Evolutionary conservation across 495 filamentous ascomycete species (phyloP).

Genomic region (Talaromyces nanjingensis): DNA sequence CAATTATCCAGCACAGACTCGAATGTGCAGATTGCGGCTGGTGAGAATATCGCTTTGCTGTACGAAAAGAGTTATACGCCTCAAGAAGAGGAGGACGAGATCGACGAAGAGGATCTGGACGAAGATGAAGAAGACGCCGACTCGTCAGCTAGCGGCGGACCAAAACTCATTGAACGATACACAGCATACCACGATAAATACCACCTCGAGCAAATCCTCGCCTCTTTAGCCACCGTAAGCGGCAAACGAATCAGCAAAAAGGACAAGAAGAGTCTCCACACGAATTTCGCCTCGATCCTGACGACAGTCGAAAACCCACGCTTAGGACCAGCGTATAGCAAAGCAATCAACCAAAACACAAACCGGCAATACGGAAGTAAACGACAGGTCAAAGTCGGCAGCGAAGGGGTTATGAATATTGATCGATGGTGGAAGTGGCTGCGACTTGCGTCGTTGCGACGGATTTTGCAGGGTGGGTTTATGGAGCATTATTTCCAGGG

Average conservation of each 20-base stretch:
- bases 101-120: slow-evolving; percentile 45
- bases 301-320: slow-evolving; percentile 76
- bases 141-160: slow-evolving; percentile 29
- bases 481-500: slow-evolving; percentile 74
- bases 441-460: slow-evolving; percentile 65
- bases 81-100: slow-evolving; percentile 55
- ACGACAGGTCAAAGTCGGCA: slow-evolving; percentile 67
- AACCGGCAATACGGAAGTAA: slow-evolving; percentile 71
- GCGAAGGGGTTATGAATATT: slow-evolving; percentile 66
- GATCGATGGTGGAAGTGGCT: slow-evolving; percentile 89
- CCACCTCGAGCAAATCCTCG: slow-evolving; percentile 45
- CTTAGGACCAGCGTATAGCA: slow-evolving; percentile 63
- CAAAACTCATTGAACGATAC: slow-evolving; percentile 58
- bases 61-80: slow-evolving; percentile 75
- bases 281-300: slow-evolving; percentile 73
- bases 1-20: slow-evolving; percentile 76
- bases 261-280: slow-evolving; percentile 69
- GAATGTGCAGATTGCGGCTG: slow-evolving; percentile 76
- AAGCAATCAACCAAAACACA: slow-evolving; percentile 64
- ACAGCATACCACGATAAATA: slow-evolving; percentile 48
- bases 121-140: slow-evolving; percentile 38
- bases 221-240: slow-evolving; percentile 50
- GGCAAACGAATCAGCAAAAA: slow-evolving; percentile 70
- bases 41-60: slow-evolving; percentile 82
- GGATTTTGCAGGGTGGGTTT: slow-evolving; percentile 76